Base-by-base conservation (phyloP, 179 eudicot species). In the Beta corolliflora region DNA sequence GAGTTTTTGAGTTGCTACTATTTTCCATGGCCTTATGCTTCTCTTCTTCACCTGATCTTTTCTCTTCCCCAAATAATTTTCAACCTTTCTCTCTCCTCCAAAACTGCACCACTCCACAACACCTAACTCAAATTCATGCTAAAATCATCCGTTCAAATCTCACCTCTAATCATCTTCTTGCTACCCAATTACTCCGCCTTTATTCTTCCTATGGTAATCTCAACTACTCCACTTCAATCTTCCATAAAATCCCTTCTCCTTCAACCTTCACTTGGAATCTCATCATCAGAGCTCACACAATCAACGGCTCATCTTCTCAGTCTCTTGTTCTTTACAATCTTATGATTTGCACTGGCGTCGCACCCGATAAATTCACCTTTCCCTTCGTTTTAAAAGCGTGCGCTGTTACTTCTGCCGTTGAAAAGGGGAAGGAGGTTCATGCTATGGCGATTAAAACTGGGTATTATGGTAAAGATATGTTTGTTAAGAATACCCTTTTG, bases 311-410 rank as follows among this genome's bases (percentile, higher is more conserved):
- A 70, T 54, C 91, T 3, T 75, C 55, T 1, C 60, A 85, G 58
- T 86, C 92, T 58, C 81, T 91, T 1, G 31, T 71, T 21, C 12
- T 86, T 12, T 91, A 82, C 75, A 86, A 85, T 80, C 80, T 79
- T 16, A 88, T 91, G 95, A 59, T 90, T 21, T 82, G 77, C 29
- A 44, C 69, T 9, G 92, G 92, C 16, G 77, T 90, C 2, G 9
- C 78, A 1, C 90, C 88, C 54, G 95, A 92, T 86, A 92, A 92
- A 69, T 92, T 92, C 53, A 90, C 95, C 41, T 89, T 89, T 65
- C 93, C 95, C 0, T 90, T 92, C 58, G 88, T 84, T 0, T 75
- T 89, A 9, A 90, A 90, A 73, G 95, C 95, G 36, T 92, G 95
- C 71, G 72, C 84, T 0, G 84, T 55, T 19, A 31, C 64, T 29